Conservation (phyloP, 306 rosid species). For the Albizia julibrissin region DNA sequence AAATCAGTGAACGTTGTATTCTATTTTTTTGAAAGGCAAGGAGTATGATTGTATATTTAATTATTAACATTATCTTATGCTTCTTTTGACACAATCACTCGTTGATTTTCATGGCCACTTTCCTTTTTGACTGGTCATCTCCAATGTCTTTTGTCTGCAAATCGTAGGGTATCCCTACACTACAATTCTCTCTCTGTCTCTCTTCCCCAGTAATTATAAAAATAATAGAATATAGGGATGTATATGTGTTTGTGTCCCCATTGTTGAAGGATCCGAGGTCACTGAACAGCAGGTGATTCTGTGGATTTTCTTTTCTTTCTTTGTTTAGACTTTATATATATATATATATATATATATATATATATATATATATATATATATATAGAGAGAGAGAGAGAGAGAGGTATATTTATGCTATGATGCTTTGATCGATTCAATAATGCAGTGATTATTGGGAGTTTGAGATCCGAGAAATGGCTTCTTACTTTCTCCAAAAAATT, state of each 20-base stretch:
- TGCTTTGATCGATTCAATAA: slow-evolving; percentile 41
- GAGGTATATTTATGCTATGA: background rate
- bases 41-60: too few species aligned
- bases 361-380: too few species aligned
- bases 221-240: background rate
- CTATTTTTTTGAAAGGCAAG: too few species aligned
- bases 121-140: slow-evolving; percentile 77
- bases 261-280: slow-evolving; percentile 56
- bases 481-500: slow-evolving; percentile 79
- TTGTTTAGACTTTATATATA: background rate
- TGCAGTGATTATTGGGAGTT: slow-evolving; percentile 66
- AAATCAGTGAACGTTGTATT: too few species aligned
- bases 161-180: slow-evolving; percentile 25
- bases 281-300: slow-evolving; percentile 34
- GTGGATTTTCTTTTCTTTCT: background rate
- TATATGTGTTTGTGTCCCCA: slow-evolving; percentile 39
- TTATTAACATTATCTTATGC: background rate
- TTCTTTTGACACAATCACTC: slow-evolving; percentile 40
- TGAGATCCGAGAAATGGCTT: slow-evolving; percentile 78
- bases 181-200: slow-evolving; percentile 23
- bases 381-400: slow-evolving; percentile 21
- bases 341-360: too few species aligned
- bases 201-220: slow-evolving; percentile 4
- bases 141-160: slow-evolving; percentile 34
- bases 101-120: slow-evolving; percentile 52